Evolutionary conservation across 2,329 filamentous ascomycete species (phyloP).

Genomic region (Diaporthe sp.): DNA sequence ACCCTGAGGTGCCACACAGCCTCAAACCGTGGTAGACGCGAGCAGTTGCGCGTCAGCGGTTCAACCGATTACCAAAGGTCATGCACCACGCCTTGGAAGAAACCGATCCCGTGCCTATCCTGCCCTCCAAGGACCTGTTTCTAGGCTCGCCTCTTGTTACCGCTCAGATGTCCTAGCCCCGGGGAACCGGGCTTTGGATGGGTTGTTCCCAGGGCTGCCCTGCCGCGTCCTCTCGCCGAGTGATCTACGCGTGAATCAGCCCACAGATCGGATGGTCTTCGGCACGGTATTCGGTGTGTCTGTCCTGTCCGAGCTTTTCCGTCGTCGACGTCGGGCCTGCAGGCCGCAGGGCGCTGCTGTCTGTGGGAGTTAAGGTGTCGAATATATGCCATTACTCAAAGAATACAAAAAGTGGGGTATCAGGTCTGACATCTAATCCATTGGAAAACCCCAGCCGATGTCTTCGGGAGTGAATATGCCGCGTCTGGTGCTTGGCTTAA

Average conservation of each 20-base stretch:
- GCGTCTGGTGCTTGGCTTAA: neutral
- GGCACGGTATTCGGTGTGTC: neutral
- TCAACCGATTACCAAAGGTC: constrained; percentile 5
- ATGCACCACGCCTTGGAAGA: neutral
- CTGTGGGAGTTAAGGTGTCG: neutral
- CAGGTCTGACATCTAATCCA: neutral
- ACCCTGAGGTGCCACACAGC: constrained; percentile 7
- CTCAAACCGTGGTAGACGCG: neutral
- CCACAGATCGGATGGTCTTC: neutral
- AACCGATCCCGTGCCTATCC: constrained; percentile 19
- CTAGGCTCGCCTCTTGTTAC: neutral
- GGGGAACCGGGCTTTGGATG: neutral
- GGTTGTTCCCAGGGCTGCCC: neutral
- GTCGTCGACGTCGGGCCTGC: neutral
- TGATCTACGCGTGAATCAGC: neutral
- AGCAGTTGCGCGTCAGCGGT: neutral
- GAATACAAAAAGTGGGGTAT: neutral
- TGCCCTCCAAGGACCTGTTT: neutral
- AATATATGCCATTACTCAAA: neutral
- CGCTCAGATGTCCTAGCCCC: neutral
- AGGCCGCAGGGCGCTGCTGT: neutral
- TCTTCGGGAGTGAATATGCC: neutral
- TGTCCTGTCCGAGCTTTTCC: neutral
- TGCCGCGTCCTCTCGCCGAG: neutral
- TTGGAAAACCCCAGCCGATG: neutral